Evolutionary conservation across 148 eudicot genomes (phyloP).

Genomic region (Rhododendron griersonianum): DNA sequence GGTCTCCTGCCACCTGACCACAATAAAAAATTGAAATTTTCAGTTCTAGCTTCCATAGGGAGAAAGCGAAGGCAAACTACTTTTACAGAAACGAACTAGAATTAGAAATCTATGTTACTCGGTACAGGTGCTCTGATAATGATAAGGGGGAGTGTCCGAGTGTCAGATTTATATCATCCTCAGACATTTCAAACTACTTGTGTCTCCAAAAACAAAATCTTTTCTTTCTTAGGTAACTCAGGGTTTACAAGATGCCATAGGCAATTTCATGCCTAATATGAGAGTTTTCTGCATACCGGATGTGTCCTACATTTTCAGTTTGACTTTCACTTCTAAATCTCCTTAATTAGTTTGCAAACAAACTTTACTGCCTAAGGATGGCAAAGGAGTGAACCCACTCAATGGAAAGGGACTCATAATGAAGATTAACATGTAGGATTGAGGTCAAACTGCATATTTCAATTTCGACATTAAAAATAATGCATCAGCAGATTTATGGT

Average conservation of each 20-base stretch:
- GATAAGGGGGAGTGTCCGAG: background rate
- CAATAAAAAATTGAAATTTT: conserved; percentile 1
- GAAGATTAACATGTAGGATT: background rate
- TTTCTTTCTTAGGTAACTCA: background rate
- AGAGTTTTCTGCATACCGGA: background rate
- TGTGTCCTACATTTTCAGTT: too few species aligned
- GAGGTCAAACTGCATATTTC: background rate
- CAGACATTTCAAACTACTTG: background rate
- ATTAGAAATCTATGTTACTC: background rate
- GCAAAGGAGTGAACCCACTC: too few species aligned
- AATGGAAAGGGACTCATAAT: background rate
- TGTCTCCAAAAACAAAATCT: background rate
- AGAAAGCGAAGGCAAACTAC: background rate
- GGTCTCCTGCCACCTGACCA: conserved; percentile 81
- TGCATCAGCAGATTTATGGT: background rate
- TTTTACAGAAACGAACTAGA: too few species aligned
- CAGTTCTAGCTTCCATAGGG: background rate
- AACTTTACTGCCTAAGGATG: background rate
- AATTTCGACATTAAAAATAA: background rate
- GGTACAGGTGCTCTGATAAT: background rate
- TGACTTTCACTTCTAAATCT: background rate
- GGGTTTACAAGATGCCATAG: background rate
- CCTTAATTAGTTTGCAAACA: background rate
- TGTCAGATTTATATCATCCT: background rate
- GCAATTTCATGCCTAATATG: background rate